A percentile compares a stretch with the other conserved stretches of the same genome.
Conservation (phyloP, 2,329 filamentous ascomycete genomes). For the Exophiala sp. region DNA sequence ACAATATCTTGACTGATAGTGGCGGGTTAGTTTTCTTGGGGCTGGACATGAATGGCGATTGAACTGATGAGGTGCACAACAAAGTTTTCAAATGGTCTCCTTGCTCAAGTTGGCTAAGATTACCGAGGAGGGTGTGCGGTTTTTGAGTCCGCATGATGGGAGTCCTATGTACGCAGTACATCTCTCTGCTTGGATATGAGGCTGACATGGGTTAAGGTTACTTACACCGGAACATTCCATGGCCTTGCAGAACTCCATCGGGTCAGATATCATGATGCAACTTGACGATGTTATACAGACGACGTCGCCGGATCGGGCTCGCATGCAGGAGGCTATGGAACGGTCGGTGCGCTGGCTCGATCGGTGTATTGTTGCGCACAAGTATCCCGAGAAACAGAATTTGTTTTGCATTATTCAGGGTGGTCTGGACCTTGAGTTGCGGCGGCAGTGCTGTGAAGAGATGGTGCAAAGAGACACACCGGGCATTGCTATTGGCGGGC, state of each 20-base stretch:
- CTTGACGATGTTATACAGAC: constrained; percentile 97
- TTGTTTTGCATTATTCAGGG: constrained; percentile 99
- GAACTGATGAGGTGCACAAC: constrained; percentile 28
- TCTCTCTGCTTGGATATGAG: neutral
- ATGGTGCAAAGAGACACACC: constrained; percentile 92
- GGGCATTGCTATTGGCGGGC: constrained; percentile 90
- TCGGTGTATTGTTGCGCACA: constrained; percentile 86
- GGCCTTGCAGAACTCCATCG: constrained; percentile 90
- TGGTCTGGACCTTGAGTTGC: constrained; percentile 82
- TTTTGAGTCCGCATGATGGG: constrained; percentile 93
- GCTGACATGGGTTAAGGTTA: constrained; percentile 50
- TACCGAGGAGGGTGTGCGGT: constrained; percentile 92
- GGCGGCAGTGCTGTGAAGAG: constrained; percentile 73
- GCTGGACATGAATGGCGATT: constrained; percentile 4
- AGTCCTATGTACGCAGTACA: constrained; percentile 66
- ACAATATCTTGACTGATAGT: constrained; percentile 82
- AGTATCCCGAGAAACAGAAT: constrained; percentile 78
- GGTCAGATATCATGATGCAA: constrained; percentile 99
- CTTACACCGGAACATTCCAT: constrained; percentile 98
- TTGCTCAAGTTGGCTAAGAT: constrained; percentile 88
- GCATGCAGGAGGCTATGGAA: constrained; percentile 94
- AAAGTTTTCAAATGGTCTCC: constrained; percentile 97
- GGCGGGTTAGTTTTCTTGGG: constrained; percentile 41
- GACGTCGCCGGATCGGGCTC: constrained; percentile 79
- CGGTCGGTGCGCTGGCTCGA: constrained; percentile 94